phyloP scores from a whole-genome alignment of 768 basidiomycete species.

The Pleurotus salmoneostramineus region DNA sequence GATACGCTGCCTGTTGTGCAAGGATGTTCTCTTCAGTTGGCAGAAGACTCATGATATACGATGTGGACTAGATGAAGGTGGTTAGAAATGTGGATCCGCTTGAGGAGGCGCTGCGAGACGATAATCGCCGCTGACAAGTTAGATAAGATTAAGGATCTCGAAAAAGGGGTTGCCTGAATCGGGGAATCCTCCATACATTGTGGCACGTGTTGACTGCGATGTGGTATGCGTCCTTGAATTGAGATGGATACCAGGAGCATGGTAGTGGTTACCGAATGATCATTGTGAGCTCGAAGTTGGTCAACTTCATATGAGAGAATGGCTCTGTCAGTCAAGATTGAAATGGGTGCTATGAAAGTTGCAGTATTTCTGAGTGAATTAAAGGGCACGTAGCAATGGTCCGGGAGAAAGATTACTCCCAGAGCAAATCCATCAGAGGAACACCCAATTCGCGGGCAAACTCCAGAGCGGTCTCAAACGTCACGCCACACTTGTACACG shows the following conservation, averaged over 20 bases:
- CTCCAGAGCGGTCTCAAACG: conserved; percentile 47
- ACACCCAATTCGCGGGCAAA: conserved; percentile 62
- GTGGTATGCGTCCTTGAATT: no score
- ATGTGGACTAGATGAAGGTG: background rate
- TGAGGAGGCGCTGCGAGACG: background rate
- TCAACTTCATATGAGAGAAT: no score
- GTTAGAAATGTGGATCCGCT: background rate
- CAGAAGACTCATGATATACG: background rate
- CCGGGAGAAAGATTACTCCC: conserved; percentile 40
- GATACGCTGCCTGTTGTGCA: conserved; percentile 54
- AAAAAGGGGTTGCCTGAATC: background rate
- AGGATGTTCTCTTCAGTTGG: conserved; percentile 13
- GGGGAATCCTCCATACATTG: no score
- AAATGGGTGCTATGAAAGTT: no score
- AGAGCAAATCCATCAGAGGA: conserved; percentile 60
- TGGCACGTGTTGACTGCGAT: no score
- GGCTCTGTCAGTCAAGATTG: no score
- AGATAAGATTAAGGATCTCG: background rate
- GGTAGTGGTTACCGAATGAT: no score
- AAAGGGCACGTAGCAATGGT: no score
- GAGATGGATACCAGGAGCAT: no score
- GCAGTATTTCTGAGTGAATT: no score
- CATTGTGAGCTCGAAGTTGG: no score
- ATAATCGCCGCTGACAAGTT: background rate
- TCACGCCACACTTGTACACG: conserved; percentile 71